Evolutionary conservation across 805 yeast species (phyloP).

Genomic region (Lachancea quebecensis): DNA sequence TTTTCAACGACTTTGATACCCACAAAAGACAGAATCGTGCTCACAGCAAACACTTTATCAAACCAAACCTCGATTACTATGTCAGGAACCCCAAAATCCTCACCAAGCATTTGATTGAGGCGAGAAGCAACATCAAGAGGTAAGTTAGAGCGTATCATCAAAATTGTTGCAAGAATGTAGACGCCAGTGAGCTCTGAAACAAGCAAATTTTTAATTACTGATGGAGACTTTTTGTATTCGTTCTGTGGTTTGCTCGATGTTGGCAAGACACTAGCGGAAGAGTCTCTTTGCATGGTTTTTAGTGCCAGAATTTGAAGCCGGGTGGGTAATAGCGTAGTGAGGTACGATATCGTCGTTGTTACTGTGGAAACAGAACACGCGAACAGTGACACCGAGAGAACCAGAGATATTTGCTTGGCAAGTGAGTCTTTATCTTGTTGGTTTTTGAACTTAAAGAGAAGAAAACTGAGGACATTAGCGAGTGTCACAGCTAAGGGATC

Average conservation of each 20-base stretch:
- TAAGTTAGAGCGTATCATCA: slow-evolving; percentile 35
- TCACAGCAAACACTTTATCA: slow-evolving; percentile 32
- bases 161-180: slow-evolving; percentile 35
- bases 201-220: slow-evolving; percentile 35
- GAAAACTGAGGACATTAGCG: slow-evolving; percentile 29
- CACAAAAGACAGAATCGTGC: slow-evolving; percentile 28
- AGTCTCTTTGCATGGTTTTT: slow-evolving; percentile 21
- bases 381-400: slow-evolving; percentile 53
- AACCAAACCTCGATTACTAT: slow-evolving; percentile 36
- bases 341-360: slow-evolving; percentile 49
- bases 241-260: slow-evolving; percentile 9
- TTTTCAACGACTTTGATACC: slow-evolving; percentile 25
- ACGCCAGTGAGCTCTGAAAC: slow-evolving; percentile 35
- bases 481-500: slow-evolving; percentile 37
- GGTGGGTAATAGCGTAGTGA: slow-evolving; percentile 35
- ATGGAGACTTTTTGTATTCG: slow-evolving; percentile 22
- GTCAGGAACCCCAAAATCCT: slow-evolving; percentile 25
- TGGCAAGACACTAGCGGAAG: slow-evolving; percentile 16
- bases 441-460: slow-evolving; percentile 27
- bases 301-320: slow-evolving; percentile 28
- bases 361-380: slow-evolving; percentile 61
- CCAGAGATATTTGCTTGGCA: slow-evolving; percentile 36
- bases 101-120: slow-evolving; percentile 30
- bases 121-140: slow-evolving; percentile 30
- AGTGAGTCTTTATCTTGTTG: slow-evolving; percentile 34